phyloP scores from a whole-genome alignment of 2,329 filamentous ascomycete genomes.

The Rhynchosporium graminicola region DNA sequence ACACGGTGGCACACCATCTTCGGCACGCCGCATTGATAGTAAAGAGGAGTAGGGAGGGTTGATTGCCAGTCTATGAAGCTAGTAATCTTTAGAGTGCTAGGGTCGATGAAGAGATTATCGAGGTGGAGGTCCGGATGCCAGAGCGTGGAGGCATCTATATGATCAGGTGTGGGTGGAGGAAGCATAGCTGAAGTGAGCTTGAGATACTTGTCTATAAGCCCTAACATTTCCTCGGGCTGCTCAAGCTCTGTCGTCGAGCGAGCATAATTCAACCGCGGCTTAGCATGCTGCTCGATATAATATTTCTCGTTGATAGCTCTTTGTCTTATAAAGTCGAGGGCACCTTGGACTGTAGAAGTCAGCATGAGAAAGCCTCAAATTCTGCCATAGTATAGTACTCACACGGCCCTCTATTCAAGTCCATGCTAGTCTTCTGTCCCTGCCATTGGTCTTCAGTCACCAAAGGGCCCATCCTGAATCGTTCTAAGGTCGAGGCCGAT shows the following conservation, averaged over 20 bases:
- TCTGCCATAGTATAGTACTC: constrained; percentile 1
- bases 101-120: constrained; percentile 33
- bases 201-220: constrained; percentile 28
- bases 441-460: constrained; percentile 22
- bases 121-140: constrained; percentile 29
- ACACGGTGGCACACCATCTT: constrained; percentile 17
- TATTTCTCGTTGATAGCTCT: constrained; percentile 24
- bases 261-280: constrained; percentile 24
- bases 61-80: constrained; percentile 29
- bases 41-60: not conserved
- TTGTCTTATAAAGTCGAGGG: constrained; percentile 8
- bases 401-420: constrained; percentile 29
- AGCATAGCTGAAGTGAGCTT: constrained; percentile 28
- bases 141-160: constrained; percentile 19
- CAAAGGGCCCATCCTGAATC: constrained; percentile 26
- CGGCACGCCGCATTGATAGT: not conserved
- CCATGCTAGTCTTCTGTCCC: constrained; percentile 26
- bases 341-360: too few relatives aligned
- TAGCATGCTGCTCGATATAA: constrained; percentile 24
- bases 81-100: constrained; percentile 24
- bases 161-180: constrained; percentile 14
- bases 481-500: constrained; percentile 12
- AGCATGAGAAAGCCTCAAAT: too few relatives aligned
- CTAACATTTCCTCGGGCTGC: constrained; percentile 24
- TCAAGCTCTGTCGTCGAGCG: constrained; percentile 25